Conservation (phyloP, 2,329 filamentous ascomycete species). For the Beauveria medogensis region DNA sequence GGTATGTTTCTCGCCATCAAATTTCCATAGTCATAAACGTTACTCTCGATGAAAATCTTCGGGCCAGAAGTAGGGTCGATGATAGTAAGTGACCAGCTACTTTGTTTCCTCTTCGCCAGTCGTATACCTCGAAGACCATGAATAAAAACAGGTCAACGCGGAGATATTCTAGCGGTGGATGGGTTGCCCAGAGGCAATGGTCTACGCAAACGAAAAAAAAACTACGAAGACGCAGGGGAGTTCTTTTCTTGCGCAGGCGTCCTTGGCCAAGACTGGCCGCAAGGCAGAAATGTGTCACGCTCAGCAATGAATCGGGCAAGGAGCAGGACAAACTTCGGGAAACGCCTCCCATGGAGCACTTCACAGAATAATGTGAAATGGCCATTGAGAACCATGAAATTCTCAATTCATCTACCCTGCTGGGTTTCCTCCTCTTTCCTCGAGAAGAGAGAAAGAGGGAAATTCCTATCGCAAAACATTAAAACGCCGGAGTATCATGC, state of each 20-base stretch:
- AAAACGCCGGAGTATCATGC: slow-evolving; percentile 30
- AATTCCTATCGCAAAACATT: slow-evolving; percentile 13
- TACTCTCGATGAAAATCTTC: slow-evolving; percentile 68
- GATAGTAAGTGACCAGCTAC: slow-evolving; percentile 35
- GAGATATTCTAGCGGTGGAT: slow-evolving; percentile 73
- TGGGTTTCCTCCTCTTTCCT: background rate
- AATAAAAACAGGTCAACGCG: slow-evolving; percentile 58
- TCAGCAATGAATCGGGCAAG: slow-evolving; percentile 9
- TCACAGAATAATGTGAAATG: slow-evolving; percentile 61
- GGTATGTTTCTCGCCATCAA: slow-evolving; percentile 76
- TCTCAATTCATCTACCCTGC: slow-evolving; percentile 34
- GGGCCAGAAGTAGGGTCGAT: slow-evolving; percentile 56
- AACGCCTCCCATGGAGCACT: slow-evolving; percentile 68
- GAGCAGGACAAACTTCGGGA: slow-evolving; percentile 51
- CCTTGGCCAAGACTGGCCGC: slow-evolving; percentile 10
- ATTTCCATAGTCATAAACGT: slow-evolving; percentile 60
- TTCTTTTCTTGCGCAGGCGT: background rate
- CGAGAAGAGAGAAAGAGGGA: background rate
- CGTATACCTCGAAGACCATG: slow-evolving; percentile 89
- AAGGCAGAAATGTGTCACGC: slow-evolving; percentile 10
- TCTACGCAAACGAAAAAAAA: background rate
- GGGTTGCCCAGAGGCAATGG: background rate
- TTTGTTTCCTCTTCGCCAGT: slow-evolving; percentile 72
- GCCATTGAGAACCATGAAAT: slow-evolving; percentile 55
- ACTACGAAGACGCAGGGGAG: background rate